Percentiles rank a stretch among this genome's conserved stretches.
Conservation (phyloP, 208 protist genomes). For the Leishmania aethiopica region DNA sequence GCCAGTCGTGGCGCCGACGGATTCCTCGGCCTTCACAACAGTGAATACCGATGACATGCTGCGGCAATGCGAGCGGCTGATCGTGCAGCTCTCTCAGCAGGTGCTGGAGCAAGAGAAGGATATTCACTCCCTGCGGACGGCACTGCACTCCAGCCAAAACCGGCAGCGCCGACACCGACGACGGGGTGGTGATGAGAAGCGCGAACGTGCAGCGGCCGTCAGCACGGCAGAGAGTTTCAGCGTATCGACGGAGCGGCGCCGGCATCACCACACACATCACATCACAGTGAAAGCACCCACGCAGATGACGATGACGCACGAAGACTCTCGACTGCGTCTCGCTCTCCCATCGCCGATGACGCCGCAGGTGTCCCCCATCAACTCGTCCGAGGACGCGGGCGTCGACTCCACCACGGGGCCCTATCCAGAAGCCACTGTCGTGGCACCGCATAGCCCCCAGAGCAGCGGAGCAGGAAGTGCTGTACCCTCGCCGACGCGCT, state of each 20-base stretch:
- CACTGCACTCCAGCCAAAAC: background rate
- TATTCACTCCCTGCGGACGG: constrained; percentile 35
- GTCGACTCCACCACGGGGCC: background rate
- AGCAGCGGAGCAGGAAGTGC: background rate
- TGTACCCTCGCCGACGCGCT: background rate
- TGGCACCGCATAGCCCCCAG: background rate
- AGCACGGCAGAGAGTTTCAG: background rate
- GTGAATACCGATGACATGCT: constrained; percentile 18
- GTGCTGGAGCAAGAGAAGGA: constrained; percentile 59
- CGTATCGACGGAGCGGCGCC: background rate
- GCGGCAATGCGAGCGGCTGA: constrained; percentile 45
- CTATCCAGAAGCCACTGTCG: background rate
- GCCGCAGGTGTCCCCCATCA: constrained; percentile 22
- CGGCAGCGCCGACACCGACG: background rate
- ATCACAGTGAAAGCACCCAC: background rate
- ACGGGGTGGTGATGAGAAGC: background rate
- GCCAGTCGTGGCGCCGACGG: background rate
- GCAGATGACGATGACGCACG: background rate
- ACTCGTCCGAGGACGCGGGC: background rate
- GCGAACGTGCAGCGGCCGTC: background rate
- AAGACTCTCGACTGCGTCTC: background rate
- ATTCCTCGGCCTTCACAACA: constrained; percentile 4
- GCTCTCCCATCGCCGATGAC: background rate
- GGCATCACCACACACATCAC: background rate
- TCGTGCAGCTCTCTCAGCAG: constrained; percentile 51